phyloP scores from a whole-genome alignment of 495 filamentous ascomycete species.

The Corynascus novoguineensis region DNA sequence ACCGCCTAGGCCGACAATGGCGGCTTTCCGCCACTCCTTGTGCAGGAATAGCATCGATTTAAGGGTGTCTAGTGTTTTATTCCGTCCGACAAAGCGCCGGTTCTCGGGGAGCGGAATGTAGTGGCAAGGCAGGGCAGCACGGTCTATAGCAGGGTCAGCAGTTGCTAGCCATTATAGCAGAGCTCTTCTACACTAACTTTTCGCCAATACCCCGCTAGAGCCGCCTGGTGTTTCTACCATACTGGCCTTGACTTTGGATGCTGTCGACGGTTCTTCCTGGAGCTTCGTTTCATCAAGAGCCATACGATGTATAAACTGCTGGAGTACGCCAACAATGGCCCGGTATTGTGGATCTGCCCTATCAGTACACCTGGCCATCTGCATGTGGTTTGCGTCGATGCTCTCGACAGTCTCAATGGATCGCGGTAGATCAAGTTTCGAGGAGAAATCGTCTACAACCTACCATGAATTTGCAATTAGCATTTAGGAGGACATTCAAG shows the following conservation, averaged over 20 bases:
- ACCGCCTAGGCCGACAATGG: not conserved
- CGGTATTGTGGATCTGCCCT: constrained; percentile 29
- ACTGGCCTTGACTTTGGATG: too few relatives aligned
- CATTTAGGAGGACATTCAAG: too few relatives aligned
- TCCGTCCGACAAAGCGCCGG: constrained; percentile 29
- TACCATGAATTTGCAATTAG: constrained; percentile 5
- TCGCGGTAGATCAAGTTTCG: constrained; percentile 29
- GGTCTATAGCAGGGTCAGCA: not conserved
- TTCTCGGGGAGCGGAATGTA: constrained; percentile 27
- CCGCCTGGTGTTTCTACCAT: too few relatives aligned
- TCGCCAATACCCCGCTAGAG: too few relatives aligned
- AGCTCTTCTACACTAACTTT: not conserved
- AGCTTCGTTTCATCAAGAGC: not conserved
- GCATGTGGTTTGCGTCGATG: constrained; percentile 36
- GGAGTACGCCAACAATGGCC: constrained; percentile 30
- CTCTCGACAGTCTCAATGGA: constrained; percentile 35
- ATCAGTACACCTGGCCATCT: constrained; percentile 32
- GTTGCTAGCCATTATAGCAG: not conserved
- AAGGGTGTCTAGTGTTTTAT: constrained; percentile 21
- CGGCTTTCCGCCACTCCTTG: not conserved
- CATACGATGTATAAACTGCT: constrained; percentile 8
- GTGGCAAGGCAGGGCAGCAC: not conserved
- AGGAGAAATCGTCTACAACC: constrained; percentile 34
- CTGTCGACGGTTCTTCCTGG: too few relatives aligned
- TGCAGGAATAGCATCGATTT: constrained; percentile 1